Evolutionary conservation across 257 asterid genomes (phyloP).

Genomic region (Rauvolfia tetraphylla): DNA sequence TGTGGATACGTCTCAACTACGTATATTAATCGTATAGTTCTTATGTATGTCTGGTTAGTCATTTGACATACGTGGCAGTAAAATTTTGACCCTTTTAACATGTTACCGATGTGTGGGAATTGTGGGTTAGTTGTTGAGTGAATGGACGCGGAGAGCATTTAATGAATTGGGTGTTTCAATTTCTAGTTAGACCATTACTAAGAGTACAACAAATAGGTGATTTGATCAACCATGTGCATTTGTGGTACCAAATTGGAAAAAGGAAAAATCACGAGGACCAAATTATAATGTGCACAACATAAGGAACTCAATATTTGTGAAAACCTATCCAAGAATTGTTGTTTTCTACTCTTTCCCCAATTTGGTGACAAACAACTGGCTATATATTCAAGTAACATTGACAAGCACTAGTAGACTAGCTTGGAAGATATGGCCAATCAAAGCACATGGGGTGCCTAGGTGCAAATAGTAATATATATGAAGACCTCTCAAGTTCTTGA

Average conservation of each 20-base stretch:
- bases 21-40: too few relatives aligned
- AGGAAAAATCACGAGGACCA: neutral
- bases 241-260: neutral
- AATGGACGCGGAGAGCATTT: neutral
- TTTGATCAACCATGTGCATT: neutral
- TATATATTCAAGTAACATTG: constrained; percentile 21
- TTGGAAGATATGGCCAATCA: constrained; percentile 26
- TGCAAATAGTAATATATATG: constrained; percentile 4
- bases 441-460: constrained; percentile 42
- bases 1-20: neutral
- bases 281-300: too few relatives aligned
- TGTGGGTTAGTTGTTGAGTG: neutral
- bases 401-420: constrained; percentile 21
- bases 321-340: neutral
- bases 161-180: neutral
- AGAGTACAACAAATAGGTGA: neutral
- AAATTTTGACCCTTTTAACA: neutral
- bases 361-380: constrained; percentile 37
- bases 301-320: neutral
- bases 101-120: neutral
- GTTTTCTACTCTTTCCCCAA: neutral
- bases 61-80: neutral
- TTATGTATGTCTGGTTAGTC: neutral
- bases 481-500: neutral
- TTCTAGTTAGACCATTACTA: neutral